Evolutionary conservation across 1,284 basidiomycete genomes (phyloP).

Genomic region (Boletus austroedulis): DNA sequence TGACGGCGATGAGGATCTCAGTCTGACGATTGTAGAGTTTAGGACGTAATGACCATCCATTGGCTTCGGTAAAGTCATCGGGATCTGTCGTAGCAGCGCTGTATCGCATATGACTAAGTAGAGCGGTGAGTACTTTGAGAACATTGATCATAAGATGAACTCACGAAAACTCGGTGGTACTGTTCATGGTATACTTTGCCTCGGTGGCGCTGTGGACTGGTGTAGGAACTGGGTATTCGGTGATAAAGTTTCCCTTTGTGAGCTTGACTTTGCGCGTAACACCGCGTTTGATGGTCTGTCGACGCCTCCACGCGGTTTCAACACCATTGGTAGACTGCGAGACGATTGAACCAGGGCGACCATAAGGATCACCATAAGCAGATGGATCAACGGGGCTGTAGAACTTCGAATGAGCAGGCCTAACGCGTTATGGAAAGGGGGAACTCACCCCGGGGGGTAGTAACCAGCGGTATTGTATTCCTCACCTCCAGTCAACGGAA

Average conservation of each 20-base stretch:
- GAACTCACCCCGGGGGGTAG: slow-evolving; percentile 67
- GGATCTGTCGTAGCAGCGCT: slow-evolving; percentile 93
- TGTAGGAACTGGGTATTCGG: slow-evolving; percentile 87
- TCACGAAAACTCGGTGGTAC: slow-evolving; percentile 82
- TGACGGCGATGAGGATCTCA: slow-evolving; percentile 90
- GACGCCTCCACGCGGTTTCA: slow-evolving; percentile 77
- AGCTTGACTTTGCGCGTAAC: slow-evolving; percentile 93
- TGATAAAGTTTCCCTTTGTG: slow-evolving; percentile 88
- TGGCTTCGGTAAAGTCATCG: slow-evolving; percentile 84
- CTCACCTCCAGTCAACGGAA: slow-evolving; percentile 60
- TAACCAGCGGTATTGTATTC: slow-evolving; percentile 52
- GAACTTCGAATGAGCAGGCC: not conserved
- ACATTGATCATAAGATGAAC: slow-evolving; percentile 31
- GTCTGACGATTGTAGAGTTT: slow-evolving; percentile 88
- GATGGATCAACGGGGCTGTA: slow-evolving; percentile 58
- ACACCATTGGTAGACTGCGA: slow-evolving; percentile 64
- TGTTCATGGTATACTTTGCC: slow-evolving; percentile 68
- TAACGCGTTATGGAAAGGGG: not conserved
- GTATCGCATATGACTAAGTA: slow-evolving; percentile 80
- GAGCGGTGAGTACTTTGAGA: slow-evolving; percentile 7
- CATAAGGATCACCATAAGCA: slow-evolving; percentile 66
- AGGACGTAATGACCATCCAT: slow-evolving; percentile 81
- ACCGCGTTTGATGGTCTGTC: slow-evolving; percentile 89
- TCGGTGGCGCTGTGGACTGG: slow-evolving; percentile 86
- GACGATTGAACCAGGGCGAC: slow-evolving; percentile 59